Evolutionary conservation across 2,329 filamentous ascomycete species (phyloP).

Genomic region (Stemphylium vesicarium): DNA sequence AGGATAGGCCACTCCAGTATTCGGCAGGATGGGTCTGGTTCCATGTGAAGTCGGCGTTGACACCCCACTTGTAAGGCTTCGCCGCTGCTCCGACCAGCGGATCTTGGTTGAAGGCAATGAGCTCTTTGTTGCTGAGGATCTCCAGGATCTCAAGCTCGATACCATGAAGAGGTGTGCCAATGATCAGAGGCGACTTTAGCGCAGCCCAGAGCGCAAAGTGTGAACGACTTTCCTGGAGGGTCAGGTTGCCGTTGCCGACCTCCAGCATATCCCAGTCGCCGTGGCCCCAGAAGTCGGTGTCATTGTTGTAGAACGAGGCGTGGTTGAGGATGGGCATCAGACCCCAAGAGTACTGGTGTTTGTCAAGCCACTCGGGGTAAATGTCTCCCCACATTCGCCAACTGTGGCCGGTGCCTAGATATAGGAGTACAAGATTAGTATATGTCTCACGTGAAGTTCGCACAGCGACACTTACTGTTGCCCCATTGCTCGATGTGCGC

Average conservation of each 20-base stretch:
- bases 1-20: constrained; percentile 35
- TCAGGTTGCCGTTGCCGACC: constrained; percentile 47
- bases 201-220: constrained; percentile 52
- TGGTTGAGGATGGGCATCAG: constrained; percentile 31
- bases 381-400: constrained; percentile 42
- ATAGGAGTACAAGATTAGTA: no score
- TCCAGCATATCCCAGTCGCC: constrained; percentile 42
- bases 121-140: constrained; percentile 50
- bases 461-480: no score
- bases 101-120: constrained; percentile 56
- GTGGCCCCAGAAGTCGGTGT: constrained; percentile 31
- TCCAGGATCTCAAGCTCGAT: constrained; percentile 49
- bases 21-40: constrained; percentile 47
- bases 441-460: no score
- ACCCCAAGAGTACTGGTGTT: constrained; percentile 12
- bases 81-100: constrained; percentile 50
- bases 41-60: constrained; percentile 58
- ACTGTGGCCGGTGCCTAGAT: constrained; percentile 40
- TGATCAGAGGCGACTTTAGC: constrained; percentile 52
- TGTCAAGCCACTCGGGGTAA: constrained; percentile 23
- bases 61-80: constrained; percentile 55
- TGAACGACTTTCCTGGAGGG: constrained; percentile 37
- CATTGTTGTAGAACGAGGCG: constrained; percentile 27
- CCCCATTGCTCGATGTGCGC: constrained; percentile 42
- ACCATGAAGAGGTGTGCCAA: constrained; percentile 50